Conservation (phyloP, 1,284 basidiomycete genomes). For the Phenoliferia sp. region DNA sequence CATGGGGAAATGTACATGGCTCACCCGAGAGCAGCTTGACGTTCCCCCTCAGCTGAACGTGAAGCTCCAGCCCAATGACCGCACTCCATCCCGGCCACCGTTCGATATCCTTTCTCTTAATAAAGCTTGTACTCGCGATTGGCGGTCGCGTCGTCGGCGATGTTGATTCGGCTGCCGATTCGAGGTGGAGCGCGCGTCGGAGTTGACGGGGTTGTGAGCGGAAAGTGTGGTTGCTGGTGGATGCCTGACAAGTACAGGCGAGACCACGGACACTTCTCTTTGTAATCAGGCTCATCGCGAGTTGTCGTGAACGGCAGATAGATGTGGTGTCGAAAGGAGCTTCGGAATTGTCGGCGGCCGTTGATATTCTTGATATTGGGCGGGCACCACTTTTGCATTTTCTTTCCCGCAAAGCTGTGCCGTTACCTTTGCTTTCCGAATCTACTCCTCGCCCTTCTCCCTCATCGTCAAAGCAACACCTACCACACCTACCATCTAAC, state of each 20-base stretch:
- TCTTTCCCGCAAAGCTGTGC: no score
- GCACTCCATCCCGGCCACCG: slow-evolving; percentile 24
- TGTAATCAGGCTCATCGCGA: background rate
- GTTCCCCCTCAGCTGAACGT: slow-evolving; percentile 84
- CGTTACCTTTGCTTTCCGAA: no score
- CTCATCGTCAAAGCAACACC: no score
- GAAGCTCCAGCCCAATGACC: slow-evolving; percentile 90
- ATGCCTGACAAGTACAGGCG: background rate
- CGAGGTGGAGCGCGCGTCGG: background rate
- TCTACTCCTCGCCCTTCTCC: no score
- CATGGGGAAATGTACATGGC: slow-evolving; percentile 27
- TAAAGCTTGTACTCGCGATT: background rate
- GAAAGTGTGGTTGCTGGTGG: background rate
- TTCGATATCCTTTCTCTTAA: slow-evolving; percentile 2
- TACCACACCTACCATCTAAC: no score
- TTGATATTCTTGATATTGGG: no score
- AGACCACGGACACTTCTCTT: background rate
- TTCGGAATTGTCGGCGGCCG: no score
- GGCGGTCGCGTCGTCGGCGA: background rate
- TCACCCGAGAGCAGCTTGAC: slow-evolving; percentile 84
- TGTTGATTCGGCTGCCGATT: background rate
- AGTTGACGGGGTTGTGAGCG: background rate
- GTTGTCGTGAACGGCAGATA: no score
- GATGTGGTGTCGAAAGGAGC: no score
- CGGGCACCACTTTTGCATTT: no score